Conservation (phyloP, 768 basidiomycete genomes). For the Tylopilus rubrobrunneus region DNA sequence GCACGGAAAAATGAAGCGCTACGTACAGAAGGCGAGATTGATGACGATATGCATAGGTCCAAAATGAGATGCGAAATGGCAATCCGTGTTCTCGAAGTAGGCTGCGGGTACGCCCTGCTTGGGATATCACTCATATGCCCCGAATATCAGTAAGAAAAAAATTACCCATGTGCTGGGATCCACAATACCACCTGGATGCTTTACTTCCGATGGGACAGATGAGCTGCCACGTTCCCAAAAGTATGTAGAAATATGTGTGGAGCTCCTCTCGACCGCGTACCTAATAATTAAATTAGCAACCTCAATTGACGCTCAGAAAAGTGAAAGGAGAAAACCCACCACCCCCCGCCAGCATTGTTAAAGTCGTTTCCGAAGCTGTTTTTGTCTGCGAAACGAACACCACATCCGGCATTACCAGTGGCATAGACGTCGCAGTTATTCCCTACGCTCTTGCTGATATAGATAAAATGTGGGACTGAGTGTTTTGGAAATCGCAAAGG, state of each 20-base stretch:
- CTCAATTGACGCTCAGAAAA: background rate
- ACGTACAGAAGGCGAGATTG: constrained; percentile 20
- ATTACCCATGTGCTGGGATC: constrained; percentile 26
- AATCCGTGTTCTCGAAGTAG: constrained; percentile 10
- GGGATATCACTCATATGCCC: background rate
- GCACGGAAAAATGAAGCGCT: background rate
- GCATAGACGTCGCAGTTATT: constrained; percentile 26
- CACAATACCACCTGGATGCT: constrained; percentile 15
- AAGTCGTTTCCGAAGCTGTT: constrained; percentile 36
- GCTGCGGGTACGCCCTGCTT: constrained; percentile 15
- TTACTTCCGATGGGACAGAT: constrained; percentile 35
- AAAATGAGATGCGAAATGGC: constrained; percentile 15
- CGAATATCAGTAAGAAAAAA: background rate
- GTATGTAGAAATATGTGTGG: constrained; percentile 33
- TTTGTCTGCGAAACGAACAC: constrained; percentile 21
- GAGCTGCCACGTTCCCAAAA: constrained; percentile 39
- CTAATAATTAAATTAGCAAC: constrained; percentile 11
- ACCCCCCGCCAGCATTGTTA: constrained; percentile 38
- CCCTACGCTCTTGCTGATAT: constrained; percentile 11
- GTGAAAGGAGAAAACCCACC: constrained; percentile 11
- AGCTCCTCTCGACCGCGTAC: constrained; percentile 35
- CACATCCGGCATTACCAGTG: constrained; percentile 30
- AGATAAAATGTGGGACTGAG: background rate
- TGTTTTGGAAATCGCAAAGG: background rate
- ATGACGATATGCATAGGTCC: constrained; percentile 21